Evolutionary conservation across 805 yeast genomes (phyloP), one percentile per base, ranked within the genome.

Genomic region (Maudiozyma bulderi): DNA sequence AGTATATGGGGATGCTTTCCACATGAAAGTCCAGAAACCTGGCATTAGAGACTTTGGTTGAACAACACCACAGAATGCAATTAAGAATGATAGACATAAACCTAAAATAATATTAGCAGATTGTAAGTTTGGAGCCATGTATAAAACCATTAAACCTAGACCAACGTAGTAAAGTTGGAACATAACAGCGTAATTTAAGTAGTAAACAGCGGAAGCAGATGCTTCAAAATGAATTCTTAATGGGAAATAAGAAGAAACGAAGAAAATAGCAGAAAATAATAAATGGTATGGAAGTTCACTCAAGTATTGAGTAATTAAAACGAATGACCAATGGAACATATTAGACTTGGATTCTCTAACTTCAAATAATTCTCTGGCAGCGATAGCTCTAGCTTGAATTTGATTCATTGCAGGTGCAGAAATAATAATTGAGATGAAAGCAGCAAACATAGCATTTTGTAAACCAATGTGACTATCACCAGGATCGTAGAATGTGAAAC

Each of bases 401-500:
- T 70, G 74, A 51, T 70, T 69, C 53, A 70, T 65, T 20, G 66
- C 60, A 1, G 75, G 73, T 11, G 71, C 69, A 14, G 72, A 65
- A 15, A 68, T 55, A 52, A 71, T 67, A 45, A 69, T 61, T 3
- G 72, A 56, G 50, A 70, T 61, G 54, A 71, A 71, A 8, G 62
- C 64, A 39, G 68, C 59, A 50, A 71, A 69, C 61, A 69, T 50
- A 10, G 69, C 64, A 55, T 66, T 65, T 51, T 66, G 69, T 50
- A 66, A 49, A 37, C 70, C 70, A 56, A 70, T 80, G 38, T 68
- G 56, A 11, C 80, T 70, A 2, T 66, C 68, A 48, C 66, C 66
- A 8, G 82, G 81, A 50, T 76, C 74, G 65, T 72, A 80, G 61
- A 76, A 77, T 1, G 81, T 71, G 58, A 76, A 76, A 48, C 81